These are phyloP conservation scores for Spiromastix sp. DNA, from an alignment of 2,329 filamentous ascomycete species.

Conservation along the genomic window DNA sequence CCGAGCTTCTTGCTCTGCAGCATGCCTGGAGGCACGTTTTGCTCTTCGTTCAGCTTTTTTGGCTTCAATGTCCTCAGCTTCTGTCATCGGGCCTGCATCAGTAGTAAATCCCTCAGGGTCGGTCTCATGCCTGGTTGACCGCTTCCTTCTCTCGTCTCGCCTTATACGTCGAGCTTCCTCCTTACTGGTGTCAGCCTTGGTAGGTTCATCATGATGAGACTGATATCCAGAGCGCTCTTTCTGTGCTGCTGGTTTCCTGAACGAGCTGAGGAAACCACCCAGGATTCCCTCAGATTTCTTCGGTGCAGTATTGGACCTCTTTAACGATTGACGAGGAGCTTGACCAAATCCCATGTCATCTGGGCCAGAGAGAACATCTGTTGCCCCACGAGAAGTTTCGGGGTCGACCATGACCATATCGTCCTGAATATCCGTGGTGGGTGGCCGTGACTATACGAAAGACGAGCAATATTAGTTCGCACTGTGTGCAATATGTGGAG, in stretches of 20 bases:
- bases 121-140: conserved; percentile 36
- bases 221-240: conserved; percentile 28
- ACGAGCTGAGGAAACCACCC: conserved; percentile 52
- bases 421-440: conserved; percentile 26
- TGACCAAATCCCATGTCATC: conserved; percentile 45
- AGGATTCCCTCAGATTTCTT: conserved; percentile 48
- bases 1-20: conserved; percentile 22
- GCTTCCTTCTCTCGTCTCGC: conserved; percentile 27
- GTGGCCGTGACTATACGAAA: conserved; percentile 22
- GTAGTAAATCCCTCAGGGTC: conserved; percentile 38
- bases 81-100: conserved; percentile 35
- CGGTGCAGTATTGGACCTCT: conserved; percentile 49
- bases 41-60: conserved; percentile 53
- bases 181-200: conserved; percentile 25
- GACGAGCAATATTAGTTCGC: conserved; percentile 9
- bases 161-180: conserved; percentile 24
- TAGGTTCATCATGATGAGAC: conserved; percentile 26
- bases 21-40: conserved; percentile 33
- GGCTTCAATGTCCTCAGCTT: conserved; percentile 47
- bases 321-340: conserved; percentile 42
- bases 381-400: conserved; percentile 34
- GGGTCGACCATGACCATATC: conserved; percentile 47
- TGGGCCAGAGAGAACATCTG: conserved; percentile 35
- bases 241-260: conserved; percentile 25
- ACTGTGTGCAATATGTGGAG: background rate